Evolutionary conservation across 73 alveolate species (phyloP).

Genomic region (Tetrahymena malaccensis): DNA sequence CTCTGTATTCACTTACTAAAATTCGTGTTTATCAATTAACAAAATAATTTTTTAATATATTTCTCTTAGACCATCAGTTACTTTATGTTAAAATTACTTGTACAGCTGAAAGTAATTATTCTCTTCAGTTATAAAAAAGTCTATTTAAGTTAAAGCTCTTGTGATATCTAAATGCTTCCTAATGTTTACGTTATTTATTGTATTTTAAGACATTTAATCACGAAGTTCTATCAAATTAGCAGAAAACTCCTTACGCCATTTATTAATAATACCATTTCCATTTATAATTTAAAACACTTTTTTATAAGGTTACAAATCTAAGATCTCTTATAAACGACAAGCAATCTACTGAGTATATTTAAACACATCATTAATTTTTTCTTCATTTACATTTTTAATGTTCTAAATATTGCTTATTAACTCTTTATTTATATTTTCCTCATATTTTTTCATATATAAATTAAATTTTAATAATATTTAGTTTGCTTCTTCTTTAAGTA

Average conservation of each 20-base stretch:
- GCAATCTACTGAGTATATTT: not conserved
- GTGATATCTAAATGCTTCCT: not conserved
- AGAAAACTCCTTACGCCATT: not conserved
- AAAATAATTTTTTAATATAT: not conserved
- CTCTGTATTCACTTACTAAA: not conserved
- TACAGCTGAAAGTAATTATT: not conserved
- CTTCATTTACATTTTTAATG: no score
- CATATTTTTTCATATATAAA: not conserved
- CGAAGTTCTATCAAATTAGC: not conserved
- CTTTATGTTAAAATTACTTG: not conserved
- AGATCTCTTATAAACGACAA: not conserved
- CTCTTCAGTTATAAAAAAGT: not conserved
- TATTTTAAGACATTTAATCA: not conserved
- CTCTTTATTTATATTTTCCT: not conserved
- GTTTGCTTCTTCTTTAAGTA: not conserved
- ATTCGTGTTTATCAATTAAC: not conserved
- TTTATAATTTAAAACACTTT: not conserved
- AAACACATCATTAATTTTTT: no score
- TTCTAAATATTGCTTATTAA: no score
- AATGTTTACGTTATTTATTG: not conserved
- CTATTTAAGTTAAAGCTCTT: not conserved
- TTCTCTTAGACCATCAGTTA: not conserved
- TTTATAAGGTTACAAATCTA: not conserved
- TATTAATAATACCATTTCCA: not conserved
- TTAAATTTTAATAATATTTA: no score